These are phyloP conservation scores for Clonostachys byssicola DNA, from an alignment of 2,329 filamentous ascomycete genomes.

Conservation along the genomic window DNA sequence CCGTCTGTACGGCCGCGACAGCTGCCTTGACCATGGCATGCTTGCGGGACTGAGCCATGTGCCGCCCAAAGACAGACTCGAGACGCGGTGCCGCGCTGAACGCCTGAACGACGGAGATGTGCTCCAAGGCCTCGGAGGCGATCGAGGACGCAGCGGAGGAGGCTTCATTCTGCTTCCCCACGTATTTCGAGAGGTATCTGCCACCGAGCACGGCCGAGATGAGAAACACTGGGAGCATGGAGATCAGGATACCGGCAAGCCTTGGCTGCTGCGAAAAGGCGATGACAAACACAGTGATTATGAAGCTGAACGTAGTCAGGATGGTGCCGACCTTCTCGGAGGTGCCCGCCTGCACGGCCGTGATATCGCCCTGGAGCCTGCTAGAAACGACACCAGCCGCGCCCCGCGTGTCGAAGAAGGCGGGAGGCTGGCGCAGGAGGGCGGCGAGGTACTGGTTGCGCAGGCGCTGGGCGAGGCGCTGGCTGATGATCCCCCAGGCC, in stretches of 20 bases:
- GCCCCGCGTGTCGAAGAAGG: slow-evolving; percentile 72
- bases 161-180: slow-evolving; percentile 42
- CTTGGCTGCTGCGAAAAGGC: slow-evolving; percentile 61
- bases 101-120: slow-evolving; percentile 59
- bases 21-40: slow-evolving; percentile 55
- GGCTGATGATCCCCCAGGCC: slow-evolving; percentile 61
- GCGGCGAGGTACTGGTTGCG: slow-evolving; percentile 78
- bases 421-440: slow-evolving; percentile 88
- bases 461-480: slow-evolving; percentile 64
- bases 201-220: slow-evolving; percentile 53
- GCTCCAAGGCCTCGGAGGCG: slow-evolving; percentile 56
- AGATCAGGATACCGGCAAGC: slow-evolving; percentile 61
- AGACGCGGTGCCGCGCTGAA: slow-evolving; percentile 56
- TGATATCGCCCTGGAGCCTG: slow-evolving; percentile 61
- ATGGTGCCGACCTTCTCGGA: slow-evolving; percentile 68
- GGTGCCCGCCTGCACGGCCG: slow-evolving; percentile 62
- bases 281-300: slow-evolving; percentile 62
- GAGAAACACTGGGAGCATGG: slow-evolving; percentile 58
- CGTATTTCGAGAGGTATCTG: slow-evolving; percentile 47
- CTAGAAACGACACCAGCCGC: slow-evolving; percentile 60
- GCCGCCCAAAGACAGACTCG: slow-evolving; percentile 52
- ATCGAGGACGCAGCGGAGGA: slow-evolving; percentile 57
- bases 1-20: slow-evolving; percentile 52
- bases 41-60: slow-evolving; percentile 42
- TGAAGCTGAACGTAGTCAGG: slow-evolving; percentile 59